Conservation (phyloP, 306 rosid genomes). For the Biancaea sappan region DNA sequence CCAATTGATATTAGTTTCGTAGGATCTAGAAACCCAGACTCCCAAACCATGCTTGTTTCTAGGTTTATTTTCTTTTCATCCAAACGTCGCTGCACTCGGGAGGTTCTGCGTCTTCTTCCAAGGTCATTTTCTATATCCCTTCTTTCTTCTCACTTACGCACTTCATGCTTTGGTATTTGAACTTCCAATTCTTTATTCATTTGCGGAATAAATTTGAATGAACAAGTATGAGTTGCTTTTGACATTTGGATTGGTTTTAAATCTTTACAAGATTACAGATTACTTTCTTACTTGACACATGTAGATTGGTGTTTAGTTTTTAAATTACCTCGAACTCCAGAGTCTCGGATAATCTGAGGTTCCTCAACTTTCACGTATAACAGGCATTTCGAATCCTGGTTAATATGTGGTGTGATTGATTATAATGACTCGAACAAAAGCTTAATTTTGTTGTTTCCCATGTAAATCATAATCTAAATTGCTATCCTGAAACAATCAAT, state of each 20-base stretch:
- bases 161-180: neutral
- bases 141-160: neutral
- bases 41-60: constrained; percentile 50
- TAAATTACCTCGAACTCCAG: neutral
- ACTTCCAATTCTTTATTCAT: constrained; percentile 1
- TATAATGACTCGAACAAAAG: neutral
- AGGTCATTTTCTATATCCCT: constrained; percentile 51
- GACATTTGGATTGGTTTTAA: neutral
- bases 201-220: neutral
- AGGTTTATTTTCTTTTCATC: constrained; percentile 53
- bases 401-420: neutral
- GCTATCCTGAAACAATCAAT: neutral
- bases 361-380: neutral
- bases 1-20: neutral
- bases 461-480: neutral
- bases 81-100: constrained; percentile 40
- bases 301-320: neutral
- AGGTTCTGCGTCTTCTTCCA: constrained; percentile 50
- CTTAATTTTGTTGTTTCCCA: neutral
- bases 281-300: neutral
- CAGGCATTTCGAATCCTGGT: constrained; percentile 1
- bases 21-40: neutral
- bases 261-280: neutral
- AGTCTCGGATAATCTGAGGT: neutral
- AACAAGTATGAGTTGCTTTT: neutral